These are phyloP conservation scores for Gloeostereum incarnatum DNA, from an alignment of 768 basidiomycete species.

Conservation along the genomic window DNA sequence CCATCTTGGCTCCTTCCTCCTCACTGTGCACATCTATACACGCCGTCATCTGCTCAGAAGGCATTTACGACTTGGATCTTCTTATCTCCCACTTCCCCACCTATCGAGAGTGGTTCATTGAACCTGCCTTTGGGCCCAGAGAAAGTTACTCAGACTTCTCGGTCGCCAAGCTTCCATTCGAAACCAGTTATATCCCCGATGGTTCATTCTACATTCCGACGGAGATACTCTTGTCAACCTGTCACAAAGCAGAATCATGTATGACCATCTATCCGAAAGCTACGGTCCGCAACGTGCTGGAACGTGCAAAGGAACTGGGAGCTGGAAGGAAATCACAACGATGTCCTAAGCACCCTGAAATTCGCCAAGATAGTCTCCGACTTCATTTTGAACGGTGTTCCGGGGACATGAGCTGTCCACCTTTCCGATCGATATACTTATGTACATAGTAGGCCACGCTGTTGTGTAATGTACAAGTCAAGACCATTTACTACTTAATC, in stretches of 20 bases:
- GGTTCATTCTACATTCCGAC: constrained; percentile 70
- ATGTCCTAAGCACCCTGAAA: constrained; percentile 29
- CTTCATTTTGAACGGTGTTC: constrained; percentile 22
- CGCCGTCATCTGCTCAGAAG: constrained; percentile 60
- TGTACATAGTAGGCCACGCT: neutral
- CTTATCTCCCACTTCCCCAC: constrained; percentile 54
- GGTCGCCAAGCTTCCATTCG: constrained; percentile 28
- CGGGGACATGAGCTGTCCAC: constrained; percentile 5
- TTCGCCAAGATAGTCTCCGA: constrained; percentile 37
- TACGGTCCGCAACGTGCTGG: constrained; percentile 15
- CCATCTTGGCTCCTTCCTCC: constrained; percentile 34
- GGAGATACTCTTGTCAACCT: constrained; percentile 63
- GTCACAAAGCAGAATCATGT: constrained; percentile 53
- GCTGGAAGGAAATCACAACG: constrained; percentile 45
- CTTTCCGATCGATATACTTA: neutral
- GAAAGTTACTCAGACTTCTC: constrained; percentile 41
- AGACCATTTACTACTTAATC: constrained; percentile 7
- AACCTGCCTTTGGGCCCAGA: constrained; percentile 45
- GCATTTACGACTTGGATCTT: constrained; percentile 67
- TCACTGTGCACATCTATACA: constrained; percentile 33
- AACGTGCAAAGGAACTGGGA: constrained; percentile 21
- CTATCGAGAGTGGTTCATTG: constrained; percentile 68
- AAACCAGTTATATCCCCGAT: constrained; percentile 33
- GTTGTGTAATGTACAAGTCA: neutral
- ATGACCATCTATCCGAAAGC: constrained; percentile 36